phyloP scores from a whole-genome alignment of 257 asterid species.

The Nicotiana paniculata region DNA sequence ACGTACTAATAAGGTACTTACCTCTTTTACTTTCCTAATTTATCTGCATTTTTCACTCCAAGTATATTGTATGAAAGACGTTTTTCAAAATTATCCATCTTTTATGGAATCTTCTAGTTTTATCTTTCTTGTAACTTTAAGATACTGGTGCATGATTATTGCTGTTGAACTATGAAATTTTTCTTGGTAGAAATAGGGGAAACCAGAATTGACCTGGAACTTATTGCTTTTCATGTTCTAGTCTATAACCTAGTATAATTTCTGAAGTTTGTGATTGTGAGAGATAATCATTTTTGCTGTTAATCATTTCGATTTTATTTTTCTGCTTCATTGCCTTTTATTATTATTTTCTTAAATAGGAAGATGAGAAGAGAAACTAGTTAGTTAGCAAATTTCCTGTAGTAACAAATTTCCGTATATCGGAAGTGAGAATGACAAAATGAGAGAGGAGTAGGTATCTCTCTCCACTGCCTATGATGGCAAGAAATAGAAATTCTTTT shows the following conservation, averaged over 20 bases:
- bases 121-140: not conserved
- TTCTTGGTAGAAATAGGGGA: too few relatives aligned
- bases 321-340: too few relatives aligned
- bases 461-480: not conserved
- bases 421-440: not conserved
- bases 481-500: not conserved
- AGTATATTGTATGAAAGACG: not conserved
- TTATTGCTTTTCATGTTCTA: too few relatives aligned
- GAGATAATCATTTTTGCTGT: too few relatives aligned
- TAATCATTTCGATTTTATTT: not conserved
- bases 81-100: not conserved
- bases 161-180: too few relatives aligned
- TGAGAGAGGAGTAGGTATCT: not conserved
- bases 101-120: not conserved
- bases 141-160: too few relatives aligned
- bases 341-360: too few relatives aligned
- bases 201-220: too few relatives aligned
- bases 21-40: not conserved
- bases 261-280: too few relatives aligned
- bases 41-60: not conserved
- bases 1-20: slow-evolving; percentile 72
- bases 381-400: not conserved
- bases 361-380: too few relatives aligned
- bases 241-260: too few relatives aligned
- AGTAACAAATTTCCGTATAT: not conserved